Base-by-base conservation (phyloP, 2,329 filamentous ascomycete genomes). In the Neofusicoccum umdonicola region DNA sequence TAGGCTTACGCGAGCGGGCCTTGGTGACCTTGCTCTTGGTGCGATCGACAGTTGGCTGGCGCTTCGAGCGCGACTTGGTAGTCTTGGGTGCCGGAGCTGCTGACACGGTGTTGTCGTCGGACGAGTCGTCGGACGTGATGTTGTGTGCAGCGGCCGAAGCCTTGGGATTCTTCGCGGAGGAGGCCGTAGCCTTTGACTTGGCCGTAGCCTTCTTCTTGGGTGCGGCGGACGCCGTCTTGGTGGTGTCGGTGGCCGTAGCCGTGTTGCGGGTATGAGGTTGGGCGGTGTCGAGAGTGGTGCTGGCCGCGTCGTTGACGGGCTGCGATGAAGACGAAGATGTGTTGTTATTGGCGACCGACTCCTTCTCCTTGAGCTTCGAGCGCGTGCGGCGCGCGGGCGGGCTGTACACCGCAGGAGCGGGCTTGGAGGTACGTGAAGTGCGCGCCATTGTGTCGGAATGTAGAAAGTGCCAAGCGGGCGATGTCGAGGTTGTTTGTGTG, bases 11-110 rank as follows among this genome's bases (percentile, higher is more conserved):
- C 2, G 56, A 15, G 17, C 50, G 48, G 8, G 61, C 15, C 39
- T 63, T 63, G 17, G 61, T 63, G 37, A 63, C 61, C 31, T 54
- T 62, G 47, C 41, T 60, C 42, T 47, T 47, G n/a, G 54, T 58
- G 12, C 54, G 39, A 35, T 58, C 54, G 3, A 58, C 54, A 41
- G 54, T n/a, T 5, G 42, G 41, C 31, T 60, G 56, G 31, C 56
- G 56, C 42, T 15, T 60, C 8, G 54, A 17, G 15, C 54, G 54
- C 27, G 22, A 45, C 13, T 45, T 45, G 17, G 31, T 39, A 7
- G 35, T 11, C 34, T 57, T 57, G 39, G 17, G 12, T n/a, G 39
- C 12, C 12, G 48, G n/a, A n/a, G 41, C 27, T 31, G 27, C 27
- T 31, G 27, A 3, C 27, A 7, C 27, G 6, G 27, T 41, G 35